These are phyloP conservation scores for Penicillium sp. DNA, from an alignment of 2,329 filamentous ascomycete genomes.

Conservation along the genomic window DNA sequence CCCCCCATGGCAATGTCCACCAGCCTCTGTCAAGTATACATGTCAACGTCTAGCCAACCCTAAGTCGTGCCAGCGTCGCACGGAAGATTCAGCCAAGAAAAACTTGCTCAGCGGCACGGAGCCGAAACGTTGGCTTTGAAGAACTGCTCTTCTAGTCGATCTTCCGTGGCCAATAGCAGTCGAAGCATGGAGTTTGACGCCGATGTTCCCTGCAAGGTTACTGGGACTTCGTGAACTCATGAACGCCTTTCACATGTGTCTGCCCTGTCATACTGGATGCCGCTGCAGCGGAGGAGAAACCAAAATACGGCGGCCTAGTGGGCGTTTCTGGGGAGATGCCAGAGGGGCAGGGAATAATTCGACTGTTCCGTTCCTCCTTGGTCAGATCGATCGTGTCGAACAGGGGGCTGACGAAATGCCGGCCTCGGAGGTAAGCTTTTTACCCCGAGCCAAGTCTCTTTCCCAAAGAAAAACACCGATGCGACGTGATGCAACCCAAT, in stretches of 20 bases:
- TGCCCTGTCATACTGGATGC: conserved; percentile 18
- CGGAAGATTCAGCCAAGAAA: conserved; percentile 12
- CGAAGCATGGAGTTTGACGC: background rate
- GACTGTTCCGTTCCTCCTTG: background rate
- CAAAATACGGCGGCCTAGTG: conserved; percentile 16
- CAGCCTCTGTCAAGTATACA: conserved; percentile 16
- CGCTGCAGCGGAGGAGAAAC: conserved; percentile 2
- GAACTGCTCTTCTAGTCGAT: conserved; percentile 22
- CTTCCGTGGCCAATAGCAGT: conserved; percentile 2
- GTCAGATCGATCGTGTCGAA: conserved; percentile 1
- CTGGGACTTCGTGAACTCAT: conserved; percentile 15
- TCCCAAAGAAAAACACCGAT: conserved; percentile 21
- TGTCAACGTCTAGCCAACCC: conserved; percentile 17
- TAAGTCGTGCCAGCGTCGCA: conserved; percentile 12
- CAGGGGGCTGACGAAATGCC: conserved; percentile 2
- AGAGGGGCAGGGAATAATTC: background rate
- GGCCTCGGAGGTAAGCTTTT: conserved; percentile 15
- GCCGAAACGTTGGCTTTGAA: conserved; percentile 15
- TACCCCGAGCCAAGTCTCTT: conserved; percentile 14
- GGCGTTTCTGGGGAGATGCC: conserved; percentile 4
- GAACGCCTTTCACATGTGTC: conserved; percentile 24
- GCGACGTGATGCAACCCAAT: conserved; percentile 29
- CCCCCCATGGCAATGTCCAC: conserved; percentile 7
- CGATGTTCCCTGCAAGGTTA: conserved; percentile 11
- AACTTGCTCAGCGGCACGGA: conserved; percentile 19